A percentile compares a stretch with the other conserved stretches of the same genome.
These are phyloP conservation scores for Aspergillus fijiensis DNA, from an alignment of 2,329 filamentous ascomycete species.

Conservation along the genomic window DNA sequence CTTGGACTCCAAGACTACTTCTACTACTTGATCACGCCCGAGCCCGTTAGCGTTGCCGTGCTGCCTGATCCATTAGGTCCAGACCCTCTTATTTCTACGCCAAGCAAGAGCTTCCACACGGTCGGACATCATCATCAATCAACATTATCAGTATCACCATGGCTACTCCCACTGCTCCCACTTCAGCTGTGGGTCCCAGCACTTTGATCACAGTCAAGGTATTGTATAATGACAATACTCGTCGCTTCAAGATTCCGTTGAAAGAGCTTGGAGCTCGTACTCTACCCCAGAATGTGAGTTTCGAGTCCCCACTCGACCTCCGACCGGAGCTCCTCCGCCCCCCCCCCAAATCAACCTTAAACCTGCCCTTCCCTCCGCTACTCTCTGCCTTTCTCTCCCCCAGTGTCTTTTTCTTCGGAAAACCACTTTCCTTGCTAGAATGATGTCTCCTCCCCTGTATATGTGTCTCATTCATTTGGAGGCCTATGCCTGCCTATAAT, in stretches of 20 bases:
- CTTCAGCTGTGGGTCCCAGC: slow-evolving; percentile 58
- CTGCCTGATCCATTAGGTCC: neutral
- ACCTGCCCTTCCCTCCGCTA: slow-evolving; percentile 5
- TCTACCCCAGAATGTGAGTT: slow-evolving; percentile 76
- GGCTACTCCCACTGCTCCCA: slow-evolving; percentile 42
- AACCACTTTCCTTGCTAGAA: neutral
- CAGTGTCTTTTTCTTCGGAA: neutral
- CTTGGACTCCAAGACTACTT: neutral
- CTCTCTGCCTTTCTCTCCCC: neutral
- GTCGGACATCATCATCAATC: neutral
- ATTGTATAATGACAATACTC: slow-evolving; percentile 69
- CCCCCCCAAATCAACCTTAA: slow-evolving; percentile 5
- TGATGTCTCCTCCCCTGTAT: neutral
- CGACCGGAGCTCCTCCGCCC: slow-evolving; percentile 24
- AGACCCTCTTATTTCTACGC: no score
- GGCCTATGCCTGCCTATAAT: slow-evolving; percentile 9
- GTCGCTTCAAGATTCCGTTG: slow-evolving; percentile 86
- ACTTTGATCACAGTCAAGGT: slow-evolving; percentile 85
- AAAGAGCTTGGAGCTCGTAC: slow-evolving; percentile 73
- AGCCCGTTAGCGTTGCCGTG: slow-evolving; percentile 1
- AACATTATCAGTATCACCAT: slow-evolving; percentile 21
- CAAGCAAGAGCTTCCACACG: neutral
- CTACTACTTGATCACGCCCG: neutral
- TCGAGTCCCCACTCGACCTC: slow-evolving; percentile 46
- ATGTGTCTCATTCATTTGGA: no score